A percentile compares a stretch with the other conserved stretches of the same genome.
phyloP scores from a whole-genome alignment of 176 grass and related monocot species.

The Ananas comosus region DNA sequence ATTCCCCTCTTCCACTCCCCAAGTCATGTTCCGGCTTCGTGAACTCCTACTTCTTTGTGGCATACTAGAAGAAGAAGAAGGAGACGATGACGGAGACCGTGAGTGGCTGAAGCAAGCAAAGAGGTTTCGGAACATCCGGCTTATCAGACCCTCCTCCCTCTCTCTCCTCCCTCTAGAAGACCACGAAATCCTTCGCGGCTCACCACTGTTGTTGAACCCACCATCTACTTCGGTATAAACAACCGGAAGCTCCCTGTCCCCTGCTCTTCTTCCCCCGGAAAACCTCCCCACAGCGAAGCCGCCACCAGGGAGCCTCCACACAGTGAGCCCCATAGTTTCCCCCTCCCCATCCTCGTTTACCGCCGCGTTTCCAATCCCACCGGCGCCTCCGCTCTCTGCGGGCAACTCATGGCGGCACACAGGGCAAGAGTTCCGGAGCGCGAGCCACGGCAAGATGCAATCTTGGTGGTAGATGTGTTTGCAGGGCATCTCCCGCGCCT shows the following conservation, averaged over 20 bases:
- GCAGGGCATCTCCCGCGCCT: slow-evolving; percentile 86
- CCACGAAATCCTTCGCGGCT: slow-evolving; percentile 72
- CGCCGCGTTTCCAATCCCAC: neutral
- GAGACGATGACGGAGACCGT: neutral
- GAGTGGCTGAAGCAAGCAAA: slow-evolving; percentile 50
- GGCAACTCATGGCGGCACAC: slow-evolving; percentile 95
- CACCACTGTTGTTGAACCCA: slow-evolving; percentile 51
- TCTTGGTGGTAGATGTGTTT: slow-evolving; percentile 87
- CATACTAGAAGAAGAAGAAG: neutral
- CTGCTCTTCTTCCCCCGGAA: slow-evolving; percentile 48
- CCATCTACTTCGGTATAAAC: slow-evolving; percentile 97
- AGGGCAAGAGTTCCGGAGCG: slow-evolving; percentile 79
- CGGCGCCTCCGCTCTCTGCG: slow-evolving; percentile 13
- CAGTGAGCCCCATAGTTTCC: slow-evolving; percentile 74
- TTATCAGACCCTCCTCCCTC: slow-evolving; percentile 34
- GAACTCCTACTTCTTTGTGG: neutral
- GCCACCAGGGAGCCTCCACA: slow-evolving; percentile 88
- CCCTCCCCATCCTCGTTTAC: slow-evolving; percentile 20
- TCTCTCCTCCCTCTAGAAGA: slow-evolving; percentile 51
- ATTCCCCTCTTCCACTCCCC: neutral
- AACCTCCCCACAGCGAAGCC: slow-evolving; percentile 86
- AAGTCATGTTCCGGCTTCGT: neutral
- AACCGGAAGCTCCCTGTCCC: slow-evolving; percentile 73
- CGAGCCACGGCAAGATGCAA: slow-evolving; percentile 90
- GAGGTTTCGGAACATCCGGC: slow-evolving; percentile 33